phyloP scores from a whole-genome alignment of 2,329 filamentous ascomycete genomes.

The Pezicula radicicola region DNA sequence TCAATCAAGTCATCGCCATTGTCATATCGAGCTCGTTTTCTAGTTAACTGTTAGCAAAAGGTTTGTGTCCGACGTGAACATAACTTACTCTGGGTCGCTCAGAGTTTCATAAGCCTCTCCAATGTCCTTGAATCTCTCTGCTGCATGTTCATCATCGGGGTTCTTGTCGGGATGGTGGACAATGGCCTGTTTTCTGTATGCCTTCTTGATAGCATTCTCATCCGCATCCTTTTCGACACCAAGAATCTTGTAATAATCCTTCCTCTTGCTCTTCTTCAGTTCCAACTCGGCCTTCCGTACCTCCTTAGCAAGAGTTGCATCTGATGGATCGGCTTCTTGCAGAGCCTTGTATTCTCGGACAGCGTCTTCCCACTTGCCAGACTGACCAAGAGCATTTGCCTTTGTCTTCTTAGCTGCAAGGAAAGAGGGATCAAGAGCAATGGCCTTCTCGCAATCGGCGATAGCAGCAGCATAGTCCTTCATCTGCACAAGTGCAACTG shows the following conservation, averaged over 20 bases:
- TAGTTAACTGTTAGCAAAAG: slow-evolving; percentile 31
- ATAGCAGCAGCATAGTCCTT: slow-evolving; percentile 83
- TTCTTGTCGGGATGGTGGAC: slow-evolving; percentile 98
- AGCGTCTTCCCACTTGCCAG: slow-evolving; percentile 89
- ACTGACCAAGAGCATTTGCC: slow-evolving; percentile 82
- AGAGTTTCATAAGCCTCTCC: slow-evolving; percentile 95
- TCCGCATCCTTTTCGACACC: slow-evolving; percentile 81
- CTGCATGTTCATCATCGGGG: slow-evolving; percentile 77
- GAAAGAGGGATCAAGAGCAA: slow-evolving; percentile 80
- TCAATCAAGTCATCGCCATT: slow-evolving; percentile 90
- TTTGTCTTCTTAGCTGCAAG: slow-evolving; percentile 90
- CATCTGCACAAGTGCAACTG: slow-evolving; percentile 77
- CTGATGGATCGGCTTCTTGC: slow-evolving; percentile 77
- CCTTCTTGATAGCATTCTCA: slow-evolving; percentile 89
- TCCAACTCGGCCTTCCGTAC: slow-evolving; percentile 89
- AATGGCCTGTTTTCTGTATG: slow-evolving; percentile 92
- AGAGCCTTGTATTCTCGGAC: slow-evolving; percentile 86
- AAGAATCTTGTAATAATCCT: slow-evolving; percentile 99
- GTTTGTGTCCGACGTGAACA: not conserved
- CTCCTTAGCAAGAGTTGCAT: slow-evolving; percentile 78
- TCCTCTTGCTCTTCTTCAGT: slow-evolving; percentile 94
- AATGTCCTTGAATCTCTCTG: slow-evolving; percentile 95
- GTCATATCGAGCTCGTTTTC: slow-evolving; percentile 87
- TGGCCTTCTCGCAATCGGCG: slow-evolving; percentile 79
- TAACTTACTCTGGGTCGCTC: slow-evolving; percentile 83